phyloP scores from a whole-genome alignment of 768 basidiomycete species.

The Asterophora parasitica region DNA sequence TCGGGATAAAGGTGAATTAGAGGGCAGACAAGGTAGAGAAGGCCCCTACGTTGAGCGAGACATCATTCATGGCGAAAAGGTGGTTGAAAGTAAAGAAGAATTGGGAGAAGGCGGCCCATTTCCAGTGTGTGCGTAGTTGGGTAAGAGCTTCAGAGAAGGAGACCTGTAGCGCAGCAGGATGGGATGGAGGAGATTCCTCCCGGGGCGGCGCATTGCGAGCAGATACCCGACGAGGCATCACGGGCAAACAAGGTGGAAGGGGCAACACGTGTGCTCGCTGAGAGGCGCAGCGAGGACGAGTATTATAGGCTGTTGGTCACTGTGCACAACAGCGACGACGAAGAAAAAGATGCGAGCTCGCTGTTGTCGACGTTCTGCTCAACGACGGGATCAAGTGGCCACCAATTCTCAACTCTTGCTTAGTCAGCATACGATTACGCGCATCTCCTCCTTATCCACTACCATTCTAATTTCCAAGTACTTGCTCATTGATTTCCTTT shows the following conservation, averaged over 20 bases:
- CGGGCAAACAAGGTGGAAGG: slow-evolving; percentile 8
- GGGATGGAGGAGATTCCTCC: slow-evolving; percentile 24
- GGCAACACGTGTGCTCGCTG: slow-evolving; percentile 9
- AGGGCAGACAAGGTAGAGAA: slow-evolving; percentile 7
- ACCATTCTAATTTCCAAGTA: too few species aligned
- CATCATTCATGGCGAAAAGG: slow-evolving; percentile 66
- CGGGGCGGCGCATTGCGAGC: slow-evolving; percentile 30
- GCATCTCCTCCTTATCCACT: too few species aligned
- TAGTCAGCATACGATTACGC: too few species aligned
- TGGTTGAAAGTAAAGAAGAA: slow-evolving; percentile 84
- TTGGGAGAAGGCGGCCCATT: slow-evolving; percentile 90
- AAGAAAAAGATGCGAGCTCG: slow-evolving; percentile 7
- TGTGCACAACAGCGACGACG: not conserved
- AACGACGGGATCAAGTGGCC: slow-evolving; percentile 11
- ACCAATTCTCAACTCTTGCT: slow-evolving; percentile 10
- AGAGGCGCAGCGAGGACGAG: not conserved
- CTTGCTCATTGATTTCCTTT: too few species aligned
- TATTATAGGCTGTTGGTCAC: not conserved
- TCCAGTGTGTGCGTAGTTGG: slow-evolving; percentile 75
- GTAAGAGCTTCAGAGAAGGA: slow-evolving; percentile 34
- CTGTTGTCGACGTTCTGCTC: slow-evolving; percentile 11
- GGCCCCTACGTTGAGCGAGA: slow-evolving; percentile 55
- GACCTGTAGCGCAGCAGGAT: slow-evolving; percentile 22
- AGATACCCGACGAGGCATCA: slow-evolving; percentile 57
- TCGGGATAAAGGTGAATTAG: slow-evolving; percentile 9